Conservation (phyloP, 179 eudicot genomes). For the Spinacia oleracea region DNA sequence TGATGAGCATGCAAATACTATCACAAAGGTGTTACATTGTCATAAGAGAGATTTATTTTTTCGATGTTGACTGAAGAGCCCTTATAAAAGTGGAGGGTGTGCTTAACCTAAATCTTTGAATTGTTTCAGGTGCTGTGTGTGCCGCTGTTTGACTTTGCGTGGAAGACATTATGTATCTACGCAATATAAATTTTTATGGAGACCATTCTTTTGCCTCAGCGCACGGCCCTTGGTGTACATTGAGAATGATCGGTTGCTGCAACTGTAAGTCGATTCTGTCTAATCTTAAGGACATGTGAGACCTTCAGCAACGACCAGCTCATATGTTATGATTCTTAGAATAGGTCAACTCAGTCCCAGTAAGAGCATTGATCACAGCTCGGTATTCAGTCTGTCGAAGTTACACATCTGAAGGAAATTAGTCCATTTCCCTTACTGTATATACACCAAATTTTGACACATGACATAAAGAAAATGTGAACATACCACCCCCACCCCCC, state of each 20-base stretch:
- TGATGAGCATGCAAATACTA: background rate
- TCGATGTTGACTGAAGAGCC: background rate
- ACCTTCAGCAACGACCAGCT: conserved; percentile 1
- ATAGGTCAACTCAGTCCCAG: conserved; percentile 12
- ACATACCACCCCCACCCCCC: background rate
- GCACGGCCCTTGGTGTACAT: background rate
- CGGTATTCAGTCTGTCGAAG: conserved; percentile 7
- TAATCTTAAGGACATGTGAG: conserved; percentile 10
- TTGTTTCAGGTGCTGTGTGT: conserved; percentile 41
- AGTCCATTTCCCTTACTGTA: conserved; percentile 17
- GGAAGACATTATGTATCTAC: conserved; percentile 10
- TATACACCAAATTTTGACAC: conserved; percentile 11
- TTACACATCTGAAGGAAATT: conserved; percentile 13
- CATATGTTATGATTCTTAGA: conserved; percentile 8
- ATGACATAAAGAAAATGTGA: background rate
- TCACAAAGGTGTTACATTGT: background rate
- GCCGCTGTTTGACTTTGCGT: conserved; percentile 35
- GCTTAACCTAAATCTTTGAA: conserved; percentile 10
- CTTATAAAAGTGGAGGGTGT: background rate
- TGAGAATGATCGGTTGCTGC: conserved; percentile 17
- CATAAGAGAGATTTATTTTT: background rate
- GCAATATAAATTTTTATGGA: conserved; percentile 13
- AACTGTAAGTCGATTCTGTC: conserved; percentile 27
- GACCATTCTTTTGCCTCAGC: conserved; percentile 17
- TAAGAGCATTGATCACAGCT: conserved; percentile 14